phyloP scores from a whole-genome alignment of 805 yeast species.

The Kazachstania kunashirensis region DNA sequence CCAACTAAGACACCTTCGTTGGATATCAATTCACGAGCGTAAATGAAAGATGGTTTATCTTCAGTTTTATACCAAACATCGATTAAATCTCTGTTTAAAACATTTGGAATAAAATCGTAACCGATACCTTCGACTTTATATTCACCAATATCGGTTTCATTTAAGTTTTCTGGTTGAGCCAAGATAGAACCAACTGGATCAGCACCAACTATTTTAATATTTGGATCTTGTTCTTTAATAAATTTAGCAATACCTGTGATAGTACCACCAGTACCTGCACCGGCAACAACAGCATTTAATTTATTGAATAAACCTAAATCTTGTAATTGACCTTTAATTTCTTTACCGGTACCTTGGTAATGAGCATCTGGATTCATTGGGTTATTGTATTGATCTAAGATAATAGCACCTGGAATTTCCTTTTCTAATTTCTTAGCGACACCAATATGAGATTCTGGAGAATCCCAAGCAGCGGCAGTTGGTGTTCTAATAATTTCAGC shows the following conservation, averaged over 20 bases:
- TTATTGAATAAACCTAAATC: constrained; percentile 36
- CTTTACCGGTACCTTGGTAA: constrained; percentile 74
- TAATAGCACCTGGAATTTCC: constrained; percentile 78
- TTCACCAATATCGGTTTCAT: constrained; percentile 40
- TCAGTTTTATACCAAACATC: constrained; percentile 83
- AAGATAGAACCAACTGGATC: constrained; percentile 83
- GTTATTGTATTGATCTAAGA: constrained; percentile 75
- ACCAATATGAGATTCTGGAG: constrained; percentile 86
- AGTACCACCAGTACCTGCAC: constrained; percentile 94
- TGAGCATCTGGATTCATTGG: constrained; percentile 76
- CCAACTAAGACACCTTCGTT: constrained; percentile 85
- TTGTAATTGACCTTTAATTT: constrained; percentile 71
- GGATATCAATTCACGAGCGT: constrained; percentile 71
- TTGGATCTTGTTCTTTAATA: constrained; percentile 59
- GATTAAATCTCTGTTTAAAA: constrained; percentile 52
- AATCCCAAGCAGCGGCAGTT: constrained; percentile 86
- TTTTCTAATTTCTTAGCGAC: constrained; percentile 72
- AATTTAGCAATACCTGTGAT: constrained; percentile 72
- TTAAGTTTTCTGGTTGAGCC: constrained; percentile 68
- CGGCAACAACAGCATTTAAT: constrained; percentile 69
- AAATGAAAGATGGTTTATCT: constrained; percentile 67
- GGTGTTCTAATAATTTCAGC: constrained; percentile 89
- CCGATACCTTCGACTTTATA: constrained; percentile 89
- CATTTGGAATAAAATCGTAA: constrained; percentile 80
- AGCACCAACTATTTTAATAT: constrained; percentile 61